Conservation (phyloP, 1,284 basidiomycete species). For the Naganishia liquefaciens region DNA sequence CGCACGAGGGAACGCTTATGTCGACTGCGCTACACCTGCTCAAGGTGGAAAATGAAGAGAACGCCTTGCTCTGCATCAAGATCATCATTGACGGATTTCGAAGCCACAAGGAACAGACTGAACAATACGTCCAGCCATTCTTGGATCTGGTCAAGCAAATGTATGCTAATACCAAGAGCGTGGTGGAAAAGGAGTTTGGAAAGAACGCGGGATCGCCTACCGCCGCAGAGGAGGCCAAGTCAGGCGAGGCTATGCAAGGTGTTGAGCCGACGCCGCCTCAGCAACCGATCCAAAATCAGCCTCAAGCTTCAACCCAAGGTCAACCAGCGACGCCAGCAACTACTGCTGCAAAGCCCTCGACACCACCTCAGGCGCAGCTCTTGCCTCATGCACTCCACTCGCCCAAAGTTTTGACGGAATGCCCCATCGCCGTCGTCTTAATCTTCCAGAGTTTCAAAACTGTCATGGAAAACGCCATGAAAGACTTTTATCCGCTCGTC, state of each 20-base stretch:
- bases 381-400: constrained; percentile 63
- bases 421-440: constrained; percentile 88
- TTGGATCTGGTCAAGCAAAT: constrained; percentile 72
- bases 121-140: constrained; percentile 78
- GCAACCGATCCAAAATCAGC: constrained; percentile 26
- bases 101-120: constrained; percentile 63
- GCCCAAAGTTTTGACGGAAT: constrained; percentile 93
- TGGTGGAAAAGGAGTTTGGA: constrained; percentile 74
- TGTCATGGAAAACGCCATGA: constrained; percentile 67
- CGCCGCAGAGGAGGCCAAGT: constrained; percentile 18
- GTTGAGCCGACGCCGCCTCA: constrained; percentile 21
- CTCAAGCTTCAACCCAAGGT: constrained; percentile 14
- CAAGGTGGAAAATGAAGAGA: constrained; percentile 94
- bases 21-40: constrained; percentile 75
- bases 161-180: constrained; percentile 71
- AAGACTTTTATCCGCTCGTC: constrained; percentile 71
- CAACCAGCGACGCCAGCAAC: constrained; percentile 33
- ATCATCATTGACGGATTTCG: constrained; percentile 73
- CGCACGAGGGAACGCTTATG: constrained; percentile 71
- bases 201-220: constrained; percentile 35
- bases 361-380: constrained; percentile 33
- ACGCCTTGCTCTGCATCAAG: constrained; percentile 87
- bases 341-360: constrained; percentile 12
- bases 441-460: constrained; percentile 79
- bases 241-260: constrained; percentile 23